Evolutionary conservation across 2,329 filamentous ascomycete species (phyloP), one percentile per base, ranked within the genome.

Genomic region (Aspergillus proliferans): DNA sequence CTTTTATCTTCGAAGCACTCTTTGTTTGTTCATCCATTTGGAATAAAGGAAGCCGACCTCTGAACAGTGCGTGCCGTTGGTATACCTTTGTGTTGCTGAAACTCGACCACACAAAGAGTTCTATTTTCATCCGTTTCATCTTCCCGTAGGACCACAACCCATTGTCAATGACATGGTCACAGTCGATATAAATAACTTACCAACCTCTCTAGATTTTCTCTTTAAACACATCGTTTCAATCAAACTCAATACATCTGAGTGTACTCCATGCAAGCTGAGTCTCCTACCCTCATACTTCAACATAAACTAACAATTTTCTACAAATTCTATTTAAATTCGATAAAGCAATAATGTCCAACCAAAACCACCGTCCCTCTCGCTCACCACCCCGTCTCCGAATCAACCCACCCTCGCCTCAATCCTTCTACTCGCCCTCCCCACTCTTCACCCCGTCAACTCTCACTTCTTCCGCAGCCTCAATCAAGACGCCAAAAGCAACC

Each of bases 111-210:
- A 30, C 12, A 44, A 39, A 44, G 36, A 36, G 21, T 34, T n/a
- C 42, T 48, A 48, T 48, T 48, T 39, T 45, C 22, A 36, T 18
- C 14, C 28, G 47, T 45, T 28, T 44, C 42, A 43, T 12, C 30
- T 48, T 48, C 36, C 39, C 28, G 22, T 48, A 19, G 47, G 18
- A 48, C 43, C 47, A 48, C 43, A 38, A 18, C 26, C 14, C 22
- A 48, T 30, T 30, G 26, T 7, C 34, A 18, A 18, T 38, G n/a
- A 15, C n/a, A 38, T 38, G 34, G 34, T 8, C 34, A 8, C 6
- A 3, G n/a, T 18, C 8, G n/a, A 38, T 38, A 38, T 38, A 38
- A 38, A 30, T 30, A 30, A 30, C 1, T 30, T 30, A 30, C 10
- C 10, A 30, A 4, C 4, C 26, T 30, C 10, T 30, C 26, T 4